Conservation (phyloP, 2,329 filamentous ascomycete species). For the Colletotrichum sp. region DNA sequence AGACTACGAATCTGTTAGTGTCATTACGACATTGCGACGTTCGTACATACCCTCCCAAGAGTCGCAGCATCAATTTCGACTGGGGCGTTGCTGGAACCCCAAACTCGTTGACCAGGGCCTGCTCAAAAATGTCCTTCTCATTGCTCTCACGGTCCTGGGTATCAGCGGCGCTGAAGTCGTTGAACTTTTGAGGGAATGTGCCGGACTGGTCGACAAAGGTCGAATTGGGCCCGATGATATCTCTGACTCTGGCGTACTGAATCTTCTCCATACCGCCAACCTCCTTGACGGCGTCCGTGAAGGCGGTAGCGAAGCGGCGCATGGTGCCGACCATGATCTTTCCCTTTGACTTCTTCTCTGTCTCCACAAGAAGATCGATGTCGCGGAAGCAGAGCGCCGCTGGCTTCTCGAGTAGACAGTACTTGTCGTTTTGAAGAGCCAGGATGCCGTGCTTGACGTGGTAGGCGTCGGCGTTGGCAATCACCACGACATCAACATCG, state of each 20-base stretch:
- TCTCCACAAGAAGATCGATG: slow-evolving; percentile 50
- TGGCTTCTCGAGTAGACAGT: slow-evolving; percentile 66
- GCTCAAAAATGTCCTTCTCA: slow-evolving; percentile 28
- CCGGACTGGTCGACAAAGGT: slow-evolving; percentile 52
- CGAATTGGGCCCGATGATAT: slow-evolving; percentile 56
- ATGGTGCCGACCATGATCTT: slow-evolving; percentile 65
- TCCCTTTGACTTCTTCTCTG: slow-evolving; percentile 46
- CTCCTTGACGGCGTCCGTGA: slow-evolving; percentile 58
- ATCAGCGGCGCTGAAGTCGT: slow-evolving; percentile 39
- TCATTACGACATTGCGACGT: too few species aligned
- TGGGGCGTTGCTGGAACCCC: slow-evolving; percentile 30
- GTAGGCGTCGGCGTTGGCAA: slow-evolving; percentile 57
- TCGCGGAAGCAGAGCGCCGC: slow-evolving; percentile 53
- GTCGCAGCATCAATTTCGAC: slow-evolving; percentile 27
- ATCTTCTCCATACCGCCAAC: slow-evolving; percentile 55
- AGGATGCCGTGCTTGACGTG: slow-evolving; percentile 57
- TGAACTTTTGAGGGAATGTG: slow-evolving; percentile 48
- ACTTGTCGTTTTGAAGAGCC: slow-evolving; percentile 58
- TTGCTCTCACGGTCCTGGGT: slow-evolving; percentile 23
- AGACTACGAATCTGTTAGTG: slow-evolving; percentile 26
- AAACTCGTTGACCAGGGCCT: slow-evolving; percentile 35
- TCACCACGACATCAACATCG: slow-evolving; percentile 58
- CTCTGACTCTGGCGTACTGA: slow-evolving; percentile 55
- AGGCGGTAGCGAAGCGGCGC: slow-evolving; percentile 63
- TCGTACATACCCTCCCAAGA: slow-evolving; percentile 26